phyloP scores from a whole-genome alignment of 441 rosid species.

The Pelargonium citronellum region DNA sequence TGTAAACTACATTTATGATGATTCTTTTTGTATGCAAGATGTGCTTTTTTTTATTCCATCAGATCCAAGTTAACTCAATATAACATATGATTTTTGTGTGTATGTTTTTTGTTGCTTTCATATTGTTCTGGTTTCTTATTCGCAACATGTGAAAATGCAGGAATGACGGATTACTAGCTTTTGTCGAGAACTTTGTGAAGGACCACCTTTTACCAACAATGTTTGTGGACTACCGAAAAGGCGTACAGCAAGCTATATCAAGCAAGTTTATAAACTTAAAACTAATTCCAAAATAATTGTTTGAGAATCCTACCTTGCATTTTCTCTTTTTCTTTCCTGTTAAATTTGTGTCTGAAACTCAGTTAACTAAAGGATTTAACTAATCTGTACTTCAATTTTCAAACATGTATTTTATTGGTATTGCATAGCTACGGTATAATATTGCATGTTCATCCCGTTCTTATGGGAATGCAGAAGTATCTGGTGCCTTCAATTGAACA shows the following conservation, averaged over 20 bases:
- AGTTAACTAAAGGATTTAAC: slow-evolving; percentile 9
- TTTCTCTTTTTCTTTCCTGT: neutral
- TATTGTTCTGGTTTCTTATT: slow-evolving; percentile 15
- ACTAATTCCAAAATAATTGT: slow-evolving; percentile 6
- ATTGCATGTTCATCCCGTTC: neutral
- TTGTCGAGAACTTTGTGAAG: slow-evolving; percentile 93
- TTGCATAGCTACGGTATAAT: neutral
- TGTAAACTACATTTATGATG: neutral
- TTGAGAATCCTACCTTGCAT: neutral
- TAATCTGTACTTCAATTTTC: slow-evolving; percentile 6
- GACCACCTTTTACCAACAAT: slow-evolving; percentile 95
- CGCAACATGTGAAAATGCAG: slow-evolving; percentile 36
- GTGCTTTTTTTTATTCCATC: slow-evolving; percentile 11
- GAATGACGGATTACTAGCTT: slow-evolving; percentile 91
- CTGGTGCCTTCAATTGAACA: neutral
- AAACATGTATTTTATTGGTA: slow-evolving; percentile 2
- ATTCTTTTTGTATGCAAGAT: neutral
- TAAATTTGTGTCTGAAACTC: slow-evolving; percentile 8
- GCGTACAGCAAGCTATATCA: slow-evolving; percentile 98
- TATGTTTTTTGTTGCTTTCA: slow-evolving; percentile 7
- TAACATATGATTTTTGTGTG: neutral
- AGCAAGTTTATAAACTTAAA: slow-evolving; percentile 48
- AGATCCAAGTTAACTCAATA: slow-evolving; percentile 11
- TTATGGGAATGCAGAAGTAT: neutral
- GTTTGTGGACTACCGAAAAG: slow-evolving; percentile 96